These are phyloP conservation scores for Coemansia sp. DNA, from an alignment of 192 early-diverging fungal species.

Conservation along the genomic window DNA sequence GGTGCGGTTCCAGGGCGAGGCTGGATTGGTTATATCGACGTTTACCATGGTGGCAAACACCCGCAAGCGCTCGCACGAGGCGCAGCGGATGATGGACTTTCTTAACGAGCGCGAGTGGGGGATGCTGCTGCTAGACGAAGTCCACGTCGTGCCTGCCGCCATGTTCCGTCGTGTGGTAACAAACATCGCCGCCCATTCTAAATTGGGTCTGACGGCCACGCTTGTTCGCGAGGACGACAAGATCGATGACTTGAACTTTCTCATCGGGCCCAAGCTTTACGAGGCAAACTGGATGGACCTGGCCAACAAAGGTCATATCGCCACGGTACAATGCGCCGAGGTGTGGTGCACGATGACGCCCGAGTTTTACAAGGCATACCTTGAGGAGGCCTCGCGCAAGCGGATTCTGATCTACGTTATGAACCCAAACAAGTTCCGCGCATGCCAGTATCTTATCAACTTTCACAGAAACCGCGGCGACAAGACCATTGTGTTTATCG, in stretches of 20 bases:
- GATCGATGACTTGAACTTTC: slow-evolving; percentile 95
- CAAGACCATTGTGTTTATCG: slow-evolving; percentile 99
- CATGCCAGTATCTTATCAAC: slow-evolving; percentile 94
- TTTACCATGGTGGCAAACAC: slow-evolving; percentile 97
- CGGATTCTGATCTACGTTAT: slow-evolving; percentile 88
- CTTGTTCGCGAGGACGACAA: slow-evolving; percentile 98
- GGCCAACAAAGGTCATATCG: slow-evolving; percentile 96
- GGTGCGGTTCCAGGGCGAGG: slow-evolving; percentile 83
- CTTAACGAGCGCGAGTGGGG: slow-evolving; percentile 94
- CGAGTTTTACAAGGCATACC: slow-evolving; percentile 95
- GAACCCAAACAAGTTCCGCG: slow-evolving; percentile 99
- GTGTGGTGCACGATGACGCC: slow-evolving; percentile 99
- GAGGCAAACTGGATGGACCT: slow-evolving; percentile 99
- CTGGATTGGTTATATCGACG: slow-evolving; percentile 95
- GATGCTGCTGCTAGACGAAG: slow-evolving; percentile 95
- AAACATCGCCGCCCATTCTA: slow-evolving; percentile 89
- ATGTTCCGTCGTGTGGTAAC: slow-evolving; percentile 96
- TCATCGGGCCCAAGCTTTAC: slow-evolving; percentile 99
- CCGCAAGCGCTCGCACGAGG: slow-evolving; percentile 92
- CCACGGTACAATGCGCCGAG: slow-evolving; percentile 97
- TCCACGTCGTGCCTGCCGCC: slow-evolving; percentile 97
- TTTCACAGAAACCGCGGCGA: slow-evolving; percentile 93
- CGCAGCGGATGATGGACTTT: slow-evolving; percentile 96
- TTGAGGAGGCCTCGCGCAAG: slow-evolving; percentile 81
- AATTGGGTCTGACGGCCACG: slow-evolving; percentile 98